Evolutionary conservation across 23 red algal genomes (phyloP), one percentile per base, ranked within the genome.

Genomic region (Gracilariopsis chorda): DNA sequence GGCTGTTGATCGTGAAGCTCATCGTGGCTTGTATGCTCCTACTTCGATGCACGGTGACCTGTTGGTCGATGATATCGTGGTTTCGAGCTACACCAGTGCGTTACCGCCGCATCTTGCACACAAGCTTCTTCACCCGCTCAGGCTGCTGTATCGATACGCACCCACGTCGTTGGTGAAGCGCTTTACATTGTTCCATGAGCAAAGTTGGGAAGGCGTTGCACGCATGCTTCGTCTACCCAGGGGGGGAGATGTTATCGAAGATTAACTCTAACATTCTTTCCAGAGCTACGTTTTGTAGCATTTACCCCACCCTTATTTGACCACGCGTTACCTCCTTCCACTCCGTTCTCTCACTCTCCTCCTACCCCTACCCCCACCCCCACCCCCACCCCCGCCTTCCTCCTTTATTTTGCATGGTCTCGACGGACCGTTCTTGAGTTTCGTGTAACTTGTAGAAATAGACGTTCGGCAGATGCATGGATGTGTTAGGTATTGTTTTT

Each of bases 81-180:
- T 94, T 78, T 86, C 80, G 19, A 94, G 91, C 67, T 94, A 94
- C 33, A 94, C 91, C 2, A 68, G 79, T 41, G 51, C 80, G 41
- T 73, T 94, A 53, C 91, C 76, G n/a, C 91, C 79, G 11, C 29
- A 51, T 39, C 6, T 86, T 17, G 81, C 81, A 27, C 91, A 94
- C 81, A 70, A 71, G 79, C 65, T 86, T 21, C 80, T 94, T 5
- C 55, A 85, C 27, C 91, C 91, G 10, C 34, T 94, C 4, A 48
- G 91, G 32, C 58, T 82, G n/a, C 23, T 91, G 58, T 91, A 91
- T 56, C 75, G 75, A 68, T 82, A 80, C 28, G 75, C 35, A 49
- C 62, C 77, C 11, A 30, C 40, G 25, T 80, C 75, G 9, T 40
- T 91, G 43, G 13, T 91, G 43, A 61, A 30, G 72, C 75, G 75